Percentiles rank a stretch among this genome's conserved stretches.
phyloP scores from a whole-genome alignment of 2,329 filamentous ascomycete species.

The Phialophora macrospora region DNA sequence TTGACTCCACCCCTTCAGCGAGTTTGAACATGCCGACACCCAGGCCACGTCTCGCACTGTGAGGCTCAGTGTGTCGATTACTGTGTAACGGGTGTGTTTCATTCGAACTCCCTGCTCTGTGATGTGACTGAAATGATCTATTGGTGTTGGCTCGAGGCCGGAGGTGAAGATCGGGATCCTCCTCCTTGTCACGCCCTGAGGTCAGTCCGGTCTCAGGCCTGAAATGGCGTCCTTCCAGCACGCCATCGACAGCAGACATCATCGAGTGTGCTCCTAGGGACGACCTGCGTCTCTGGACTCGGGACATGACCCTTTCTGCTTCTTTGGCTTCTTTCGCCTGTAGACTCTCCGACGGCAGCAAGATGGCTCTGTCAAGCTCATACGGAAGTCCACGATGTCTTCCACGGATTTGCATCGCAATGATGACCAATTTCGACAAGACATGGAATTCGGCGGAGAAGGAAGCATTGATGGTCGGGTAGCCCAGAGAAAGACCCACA shows the following conservation, averaged over 20 bases:
- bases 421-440: slow-evolving; percentile 68
- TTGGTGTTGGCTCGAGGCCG: slow-evolving; percentile 32
- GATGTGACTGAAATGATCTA: slow-evolving; percentile 18
- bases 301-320: slow-evolving; percentile 34
- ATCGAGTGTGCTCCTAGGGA: slow-evolving; percentile 28
- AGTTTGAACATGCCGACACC: slow-evolving; percentile 29
- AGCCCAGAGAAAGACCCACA: slow-evolving; percentile 87
- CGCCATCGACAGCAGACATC: slow-evolving; percentile 33
- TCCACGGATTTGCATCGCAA: slow-evolving; percentile 69
- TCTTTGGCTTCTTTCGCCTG: slow-evolving; percentile 39
- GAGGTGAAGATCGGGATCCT: slow-evolving; percentile 2
- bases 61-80: slow-evolving; percentile 1
- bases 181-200: slow-evolving; percentile 22
- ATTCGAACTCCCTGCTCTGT: slow-evolving; percentile 19
- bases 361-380: slow-evolving; percentile 70
- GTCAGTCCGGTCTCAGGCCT: slow-evolving; percentile 34
- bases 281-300: slow-evolving; percentile 32
- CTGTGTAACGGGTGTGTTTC: slow-evolving; percentile 13
- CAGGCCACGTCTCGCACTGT: slow-evolving; percentile 25
- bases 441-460: slow-evolving; percentile 81
- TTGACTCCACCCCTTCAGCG: slow-evolving; percentile 22
- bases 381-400: slow-evolving; percentile 69
- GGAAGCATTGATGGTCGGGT: slow-evolving; percentile 73
- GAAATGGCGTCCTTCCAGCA: slow-evolving; percentile 32
- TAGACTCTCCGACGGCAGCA: slow-evolving; percentile 60